Conservation (phyloP, 2,329 filamentous ascomycete species). For the Fusarium compactum region DNA sequence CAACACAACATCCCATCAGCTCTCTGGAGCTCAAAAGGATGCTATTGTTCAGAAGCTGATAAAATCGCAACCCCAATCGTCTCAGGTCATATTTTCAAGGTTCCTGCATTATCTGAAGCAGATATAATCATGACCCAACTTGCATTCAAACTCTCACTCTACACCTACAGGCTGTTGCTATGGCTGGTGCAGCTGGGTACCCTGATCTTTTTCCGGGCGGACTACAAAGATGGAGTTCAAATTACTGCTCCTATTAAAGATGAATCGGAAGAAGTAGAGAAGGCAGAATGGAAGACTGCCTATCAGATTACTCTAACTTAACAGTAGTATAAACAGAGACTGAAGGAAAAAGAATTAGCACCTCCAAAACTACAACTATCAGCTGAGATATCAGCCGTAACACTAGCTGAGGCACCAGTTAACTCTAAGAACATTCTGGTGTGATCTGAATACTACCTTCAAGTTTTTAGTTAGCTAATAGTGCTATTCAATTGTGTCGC, state of each 20-base stretch:
- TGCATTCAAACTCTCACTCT: too few relatives aligned
- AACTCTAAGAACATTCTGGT: background rate
- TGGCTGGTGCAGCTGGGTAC: background rate
- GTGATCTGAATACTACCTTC: too few relatives aligned
- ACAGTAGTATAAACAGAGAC: background rate
- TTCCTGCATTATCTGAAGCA: rapidly evolving
- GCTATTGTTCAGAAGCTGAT: too few relatives aligned
- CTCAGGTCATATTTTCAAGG: too few relatives aligned
- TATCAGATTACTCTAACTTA: rapidly evolving
- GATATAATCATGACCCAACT: rapidly evolving
- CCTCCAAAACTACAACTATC: background rate
- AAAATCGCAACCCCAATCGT: too few relatives aligned
- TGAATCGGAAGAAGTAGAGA: too few relatives aligned
- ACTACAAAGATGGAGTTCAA: background rate
- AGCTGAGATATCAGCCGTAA: too few relatives aligned
- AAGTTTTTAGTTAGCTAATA: too few relatives aligned
- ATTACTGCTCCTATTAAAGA: background rate
- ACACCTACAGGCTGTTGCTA: background rate
- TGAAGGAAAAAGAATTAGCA: background rate
- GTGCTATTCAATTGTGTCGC: too few relatives aligned
- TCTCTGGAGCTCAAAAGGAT: too few relatives aligned
- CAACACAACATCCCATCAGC: too few relatives aligned
- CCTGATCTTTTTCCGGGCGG: background rate
- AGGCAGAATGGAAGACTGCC: background rate
- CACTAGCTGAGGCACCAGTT: background rate